phyloP scores from a whole-genome alignment of 371 early-diverging fungal genomes.

The Catenaria anguillulae region DNA sequence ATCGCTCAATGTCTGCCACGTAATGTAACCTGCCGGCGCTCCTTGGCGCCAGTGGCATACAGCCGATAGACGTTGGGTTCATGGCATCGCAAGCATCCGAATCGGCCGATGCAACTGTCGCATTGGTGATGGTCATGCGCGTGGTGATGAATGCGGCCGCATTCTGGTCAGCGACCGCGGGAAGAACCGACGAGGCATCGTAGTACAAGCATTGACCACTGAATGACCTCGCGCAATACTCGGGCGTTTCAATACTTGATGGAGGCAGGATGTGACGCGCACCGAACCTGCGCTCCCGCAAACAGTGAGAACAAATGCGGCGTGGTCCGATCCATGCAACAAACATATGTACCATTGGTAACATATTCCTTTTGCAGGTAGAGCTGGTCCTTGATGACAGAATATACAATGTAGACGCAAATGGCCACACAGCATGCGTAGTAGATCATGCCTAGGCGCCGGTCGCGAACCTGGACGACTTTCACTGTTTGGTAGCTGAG shows the following conservation, averaged over 20 bases:
- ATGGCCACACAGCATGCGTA: slow-evolving; percentile 12
- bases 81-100: neutral
- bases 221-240: slow-evolving; percentile 12
- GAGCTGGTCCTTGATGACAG: slow-evolving; percentile 13
- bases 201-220: slow-evolving; percentile 13
- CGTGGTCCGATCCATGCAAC: too few species aligned
- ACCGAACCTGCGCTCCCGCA: too few species aligned
- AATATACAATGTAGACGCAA: slow-evolving; percentile 19
- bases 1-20: neutral
- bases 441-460: slow-evolving; percentile 16
- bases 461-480: slow-evolving; percentile 12
- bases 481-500: neutral
- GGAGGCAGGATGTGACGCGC: slow-evolving; percentile 6
- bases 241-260: neutral
- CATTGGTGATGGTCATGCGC: slow-evolving; percentile 15
- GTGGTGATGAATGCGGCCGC: slow-evolving; percentile 21
- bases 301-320: too few species aligned
- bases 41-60: neutral
- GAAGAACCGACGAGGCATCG: slow-evolving; percentile 12
- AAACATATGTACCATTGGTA: too few species aligned
- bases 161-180: slow-evolving; percentile 14
- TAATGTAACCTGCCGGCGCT: neutral
- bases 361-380: slow-evolving; percentile 13
- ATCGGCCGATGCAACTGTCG: too few species aligned
- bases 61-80: neutral